Evolutionary conservation across 2,329 filamentous ascomycete species (phyloP).

Genomic region (Colletotrichum sp.): DNA sequence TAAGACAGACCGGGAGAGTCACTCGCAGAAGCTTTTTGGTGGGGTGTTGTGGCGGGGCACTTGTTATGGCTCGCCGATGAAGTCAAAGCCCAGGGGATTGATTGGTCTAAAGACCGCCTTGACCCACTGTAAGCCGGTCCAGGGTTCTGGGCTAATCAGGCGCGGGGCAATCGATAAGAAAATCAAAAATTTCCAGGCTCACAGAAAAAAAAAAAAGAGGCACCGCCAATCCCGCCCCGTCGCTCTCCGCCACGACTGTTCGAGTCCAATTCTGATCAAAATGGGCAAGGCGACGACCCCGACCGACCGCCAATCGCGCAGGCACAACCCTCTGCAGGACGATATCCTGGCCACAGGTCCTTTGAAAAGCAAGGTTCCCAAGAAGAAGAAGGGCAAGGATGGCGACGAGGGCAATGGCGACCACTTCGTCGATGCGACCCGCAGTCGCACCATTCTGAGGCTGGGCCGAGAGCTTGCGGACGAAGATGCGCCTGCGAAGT

Average conservation of each 20-base stretch:
- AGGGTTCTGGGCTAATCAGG: slow-evolving; percentile 20
- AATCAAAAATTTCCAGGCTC: slow-evolving; percentile 24
- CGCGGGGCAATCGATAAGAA: slow-evolving; percentile 38
- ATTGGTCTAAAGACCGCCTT: not conserved
- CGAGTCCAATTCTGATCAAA: slow-evolving; percentile 24
- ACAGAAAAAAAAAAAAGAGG: not conserved
- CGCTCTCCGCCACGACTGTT: slow-evolving; percentile 3
- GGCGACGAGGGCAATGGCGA: slow-evolving; percentile 66
- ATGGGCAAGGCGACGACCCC: slow-evolving; percentile 83
- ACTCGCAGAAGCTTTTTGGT: slow-evolving; percentile 23
- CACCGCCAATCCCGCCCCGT: slow-evolving; percentile 5
- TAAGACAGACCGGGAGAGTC: slow-evolving; percentile 18
- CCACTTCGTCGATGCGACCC: slow-evolving; percentile 83
- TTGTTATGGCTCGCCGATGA: slow-evolving; percentile 17
- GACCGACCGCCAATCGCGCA: slow-evolving; percentile 63
- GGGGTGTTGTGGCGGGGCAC: slow-evolving; percentile 20
- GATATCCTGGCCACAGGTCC: slow-evolving; percentile 77
- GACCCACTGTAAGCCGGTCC: slow-evolving; percentile 7
- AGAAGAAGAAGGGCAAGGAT: slow-evolving; percentile 71
- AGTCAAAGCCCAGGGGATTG: not conserved
- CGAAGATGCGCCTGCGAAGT: slow-evolving; percentile 65
- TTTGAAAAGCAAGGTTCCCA: slow-evolving; percentile 76
- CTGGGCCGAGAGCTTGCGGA: slow-evolving; percentile 89
- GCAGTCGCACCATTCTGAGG: slow-evolving; percentile 85
- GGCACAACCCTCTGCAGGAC: slow-evolving; percentile 91